A percentile compares a stretch with the other conserved stretches of the same genome.
Evolutionary conservation across 2,329 filamentous ascomycete species (phyloP).

Genomic region (Arthroderma sp.): DNA sequence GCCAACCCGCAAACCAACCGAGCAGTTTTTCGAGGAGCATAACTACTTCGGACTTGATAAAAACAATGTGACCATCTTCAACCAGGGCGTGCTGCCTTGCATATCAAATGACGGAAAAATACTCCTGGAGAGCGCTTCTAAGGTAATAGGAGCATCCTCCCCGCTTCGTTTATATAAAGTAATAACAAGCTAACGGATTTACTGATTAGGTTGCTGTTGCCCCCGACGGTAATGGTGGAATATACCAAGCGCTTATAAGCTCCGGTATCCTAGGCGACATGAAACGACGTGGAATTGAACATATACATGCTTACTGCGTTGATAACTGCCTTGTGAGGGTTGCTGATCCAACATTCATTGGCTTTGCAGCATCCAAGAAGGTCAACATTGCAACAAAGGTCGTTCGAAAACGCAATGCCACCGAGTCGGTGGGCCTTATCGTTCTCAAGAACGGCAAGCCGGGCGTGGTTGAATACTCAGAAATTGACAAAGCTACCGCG

Average conservation of each 20-base stretch:
- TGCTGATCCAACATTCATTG: conserved; percentile 91
- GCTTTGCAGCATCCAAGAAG: conserved; percentile 73
- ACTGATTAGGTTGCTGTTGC: conserved; percentile 63
- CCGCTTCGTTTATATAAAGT: neutral
- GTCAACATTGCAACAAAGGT: conserved; percentile 98
- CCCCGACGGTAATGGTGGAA: conserved; percentile 90
- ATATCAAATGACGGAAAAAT: conserved; percentile 98
- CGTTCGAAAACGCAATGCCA: conserved; percentile 94
- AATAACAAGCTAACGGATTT: conserved; percentile 6
- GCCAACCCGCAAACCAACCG: conserved; percentile 80
- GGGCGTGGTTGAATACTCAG: conserved; percentile 96
- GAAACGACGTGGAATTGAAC: conserved; percentile 75
- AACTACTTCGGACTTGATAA: conserved; percentile 78
- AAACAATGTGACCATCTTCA: conserved; percentile 82
- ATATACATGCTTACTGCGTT: conserved; percentile 95
- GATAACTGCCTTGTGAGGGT: conserved; percentile 99
- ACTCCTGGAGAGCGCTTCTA: conserved; percentile 76
- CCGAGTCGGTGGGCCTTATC: conserved; percentile 90
- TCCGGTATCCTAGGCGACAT: conserved; percentile 77
- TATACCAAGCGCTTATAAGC: conserved; percentile 80
- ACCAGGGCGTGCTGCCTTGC: conserved; percentile 92
- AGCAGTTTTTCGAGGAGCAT: conserved; percentile 81
- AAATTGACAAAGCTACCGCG: conserved; percentile 81
- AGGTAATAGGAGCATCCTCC: conserved; percentile 32
- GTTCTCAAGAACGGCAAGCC: conserved; percentile 90